A percentile compares a stretch with the other conserved stretches of the same genome.
phyloP scores from a whole-genome alignment of 352 stramenopile genomes.

The Globisporangium perplexum region DNA sequence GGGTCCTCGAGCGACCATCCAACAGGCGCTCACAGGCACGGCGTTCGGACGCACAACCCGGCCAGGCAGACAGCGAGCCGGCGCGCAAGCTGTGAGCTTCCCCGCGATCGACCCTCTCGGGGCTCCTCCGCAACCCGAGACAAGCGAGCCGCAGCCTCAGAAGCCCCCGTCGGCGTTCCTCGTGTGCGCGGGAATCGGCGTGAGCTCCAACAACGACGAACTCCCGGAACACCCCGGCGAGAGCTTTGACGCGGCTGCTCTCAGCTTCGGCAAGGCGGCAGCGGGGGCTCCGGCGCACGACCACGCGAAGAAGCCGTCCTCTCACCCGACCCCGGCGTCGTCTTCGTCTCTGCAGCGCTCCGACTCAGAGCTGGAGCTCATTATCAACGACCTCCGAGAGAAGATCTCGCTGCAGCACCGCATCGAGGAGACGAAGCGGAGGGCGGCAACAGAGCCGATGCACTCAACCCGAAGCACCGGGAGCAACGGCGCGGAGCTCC shows the following conservation, averaged over 20 bases:
- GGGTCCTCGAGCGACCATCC: not conserved
- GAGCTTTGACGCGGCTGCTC: not conserved
- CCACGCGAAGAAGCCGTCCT: not conserved
- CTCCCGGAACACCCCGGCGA: not conserved
- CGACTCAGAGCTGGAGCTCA: constrained; percentile 61
- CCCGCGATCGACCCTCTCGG: no score
- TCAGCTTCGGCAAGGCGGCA: not conserved
- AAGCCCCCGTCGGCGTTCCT: constrained; percentile 5
- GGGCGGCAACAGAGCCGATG: not conserved
- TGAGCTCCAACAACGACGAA: constrained; percentile 12
- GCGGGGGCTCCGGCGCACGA: not conserved
- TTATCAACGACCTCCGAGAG: constrained; percentile 55
- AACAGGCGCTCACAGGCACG: not conserved
- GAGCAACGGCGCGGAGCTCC: constrained; percentile 5
- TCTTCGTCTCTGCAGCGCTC: constrained; percentile 19
- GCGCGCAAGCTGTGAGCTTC: not conserved
- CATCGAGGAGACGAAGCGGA: constrained; percentile 8
- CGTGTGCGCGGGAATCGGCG: constrained; percentile 8
- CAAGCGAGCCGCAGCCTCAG: not conserved
- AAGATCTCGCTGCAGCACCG: constrained; percentile 44
- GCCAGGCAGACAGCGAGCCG: not conserved
- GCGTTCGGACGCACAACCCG: constrained; percentile 7
- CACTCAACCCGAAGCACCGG: constrained; percentile 8
- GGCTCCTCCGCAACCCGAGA: no score
- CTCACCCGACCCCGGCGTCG: not conserved